Evolutionary conservation across 306 rosid genomes (phyloP), one percentile per base, ranked within the genome.

Genomic region (Rubus parviflorus): DNA sequence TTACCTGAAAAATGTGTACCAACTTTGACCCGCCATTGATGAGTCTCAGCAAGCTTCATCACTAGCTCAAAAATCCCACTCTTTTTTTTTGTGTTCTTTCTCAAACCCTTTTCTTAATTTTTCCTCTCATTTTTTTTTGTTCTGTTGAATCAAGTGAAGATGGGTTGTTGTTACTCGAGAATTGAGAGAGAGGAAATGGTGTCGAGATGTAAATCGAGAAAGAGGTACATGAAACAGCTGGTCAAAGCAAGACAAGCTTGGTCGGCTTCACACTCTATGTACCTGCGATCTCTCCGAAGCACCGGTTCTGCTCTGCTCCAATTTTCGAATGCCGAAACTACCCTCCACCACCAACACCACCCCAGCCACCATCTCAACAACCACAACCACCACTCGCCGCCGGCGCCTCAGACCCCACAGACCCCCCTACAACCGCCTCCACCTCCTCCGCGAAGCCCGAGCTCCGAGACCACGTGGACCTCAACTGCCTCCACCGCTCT

Each of bases 81-180:
- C 20, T 12, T 56, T 58, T 14, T 73, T 13, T 13, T 2, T 30
- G 37, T 57, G 37, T 57, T 22, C 16, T 22, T 9, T 20, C 10
- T 42, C 70, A 38, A 23, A 79, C 7, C 20, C 19, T 8, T 20
- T 10, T 64, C 54, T 42, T n/a, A n/a, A n/a, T n/a, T 22, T 13
- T 30, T 62, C 45, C 25, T 7, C 10, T n/a, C 10, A 17, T 75
- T 35, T 30, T 51, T 68, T 41, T 3, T 6, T 30, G 35, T 16
- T 64, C 53, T 8, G 63, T 22, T 57, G 22, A 53, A 47, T 23
- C 41, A 20, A 76, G 60, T 38, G 58, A 14, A 46, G 10, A 58
- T 91, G 98, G 98, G 98, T 37, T 89, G 98, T 79, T 93, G 96
- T 64, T 87, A 88, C 69, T 93, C 97, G 0, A 84, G 84, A 58